These are phyloP conservation scores for Neurospora tetraspora DNA, from an alignment of 495 filamentous ascomycete species.

Conservation along the genomic window DNA sequence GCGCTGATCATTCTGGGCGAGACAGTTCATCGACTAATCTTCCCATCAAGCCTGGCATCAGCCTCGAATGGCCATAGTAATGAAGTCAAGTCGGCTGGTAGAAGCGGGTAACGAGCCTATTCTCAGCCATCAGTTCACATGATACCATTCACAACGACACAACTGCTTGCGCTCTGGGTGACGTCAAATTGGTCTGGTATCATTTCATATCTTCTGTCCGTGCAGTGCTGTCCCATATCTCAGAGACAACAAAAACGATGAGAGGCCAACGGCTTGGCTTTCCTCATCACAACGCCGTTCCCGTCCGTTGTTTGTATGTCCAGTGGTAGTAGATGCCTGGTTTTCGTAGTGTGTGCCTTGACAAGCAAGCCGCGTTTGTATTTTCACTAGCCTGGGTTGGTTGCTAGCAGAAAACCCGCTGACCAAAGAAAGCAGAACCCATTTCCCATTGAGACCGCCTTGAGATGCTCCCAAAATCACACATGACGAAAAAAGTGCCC, in stretches of 20 bases:
- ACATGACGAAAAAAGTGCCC: slow-evolving; percentile 19
- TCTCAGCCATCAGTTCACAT: neutral
- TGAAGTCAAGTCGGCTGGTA: neutral
- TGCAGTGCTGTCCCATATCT: neutral
- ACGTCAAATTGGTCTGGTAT: neutral
- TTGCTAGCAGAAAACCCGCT: slow-evolving; percentile 4
- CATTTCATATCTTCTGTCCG: neutral
- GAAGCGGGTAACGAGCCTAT: neutral
- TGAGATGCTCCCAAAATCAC: slow-evolving; percentile 22
- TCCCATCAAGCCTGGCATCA: neutral
- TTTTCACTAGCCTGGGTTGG: slow-evolving; percentile 5
- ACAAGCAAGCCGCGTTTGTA: slow-evolving; percentile 5
- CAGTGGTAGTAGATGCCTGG: neutral
- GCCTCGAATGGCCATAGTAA: neutral
- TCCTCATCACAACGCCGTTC: neutral
- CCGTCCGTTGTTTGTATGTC: neutral
- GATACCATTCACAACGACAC: neutral
- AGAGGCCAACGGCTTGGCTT: neutral
- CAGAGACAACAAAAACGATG: neutral
- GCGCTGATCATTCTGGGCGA: neutral
- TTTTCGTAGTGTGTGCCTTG: slow-evolving; percentile 1
- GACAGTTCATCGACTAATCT: neutral
- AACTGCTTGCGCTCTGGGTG: neutral
- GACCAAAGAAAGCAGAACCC: slow-evolving; percentile 4
- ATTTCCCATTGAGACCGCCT: slow-evolving; percentile 17